Evolutionary conservation across 768 basidiomycete species (phyloP), one percentile per base, ranked within the genome.

Genomic region (Russula earlei): DNA sequence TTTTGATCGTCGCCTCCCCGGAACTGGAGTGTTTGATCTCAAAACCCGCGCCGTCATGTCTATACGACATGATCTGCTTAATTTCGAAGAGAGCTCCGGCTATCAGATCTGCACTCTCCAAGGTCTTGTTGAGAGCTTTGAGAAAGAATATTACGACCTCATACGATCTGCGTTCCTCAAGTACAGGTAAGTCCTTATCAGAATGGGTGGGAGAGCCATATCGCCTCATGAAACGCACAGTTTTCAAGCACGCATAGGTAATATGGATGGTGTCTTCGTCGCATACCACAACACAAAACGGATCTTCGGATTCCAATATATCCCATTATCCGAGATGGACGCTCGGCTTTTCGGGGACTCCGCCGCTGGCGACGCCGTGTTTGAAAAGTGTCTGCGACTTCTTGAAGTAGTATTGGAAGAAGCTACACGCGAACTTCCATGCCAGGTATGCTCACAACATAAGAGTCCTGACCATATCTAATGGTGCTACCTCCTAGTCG

Each of bases 231-330:
- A 48, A 33, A 22, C 40, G n/a, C 57, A 14, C 60, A 92, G 90
- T 61, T 86, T 98, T 73, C 95, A 99, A 76, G 94, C 81, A 2
- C 84, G 95, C 5, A 98, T 99, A 58, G 95, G 95, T 9, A 83
- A 85, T 66, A 98, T 98, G 95, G 93, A 96, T 65, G 95, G 95
- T 15, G 85, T 97, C 8, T 76, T 92, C 56, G 81, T 91, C 37
- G 84, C 90, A 20, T 91, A 88, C 65, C 89, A 91, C 65, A 96
- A 95, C 59, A 94, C 90, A 0, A 80, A 81, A 7, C 77, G 79
- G 17, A 79, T 96, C 48, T 92, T 92, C 63, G 95, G 95, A 1
- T 97, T 97, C 74, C 91, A 97, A 68, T 99, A 98, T 66, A 70
- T 95, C 29, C 79, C 92, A 1, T 70, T 95, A 43, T 74, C 78